These are phyloP conservation scores for Populus euphratica DNA, from an alignment of 345 rosid genomes.

Conservation along the genomic window DNA sequence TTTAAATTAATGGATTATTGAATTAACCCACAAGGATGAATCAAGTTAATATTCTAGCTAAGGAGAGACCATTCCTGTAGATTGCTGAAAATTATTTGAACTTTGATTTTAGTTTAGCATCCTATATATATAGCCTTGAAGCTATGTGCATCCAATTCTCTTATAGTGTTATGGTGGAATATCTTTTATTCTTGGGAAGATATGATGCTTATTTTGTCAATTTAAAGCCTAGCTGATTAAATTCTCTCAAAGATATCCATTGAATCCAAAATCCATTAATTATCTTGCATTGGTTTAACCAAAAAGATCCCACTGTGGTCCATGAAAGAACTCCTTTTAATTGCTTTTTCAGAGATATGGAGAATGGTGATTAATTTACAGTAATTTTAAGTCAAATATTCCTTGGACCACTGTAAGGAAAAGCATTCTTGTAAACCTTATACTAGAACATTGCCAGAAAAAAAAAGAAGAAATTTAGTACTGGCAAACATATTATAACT, in stretches of 20 bases:
- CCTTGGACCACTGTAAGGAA: slow-evolving; percentile 30
- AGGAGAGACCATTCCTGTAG: too few species aligned
- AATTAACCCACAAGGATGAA: fast-evolving
- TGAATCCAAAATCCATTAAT: slow-evolving; percentile 10
- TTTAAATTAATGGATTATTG: too few species aligned
- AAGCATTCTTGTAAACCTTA: slow-evolving; percentile 8
- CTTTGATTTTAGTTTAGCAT: background rate
- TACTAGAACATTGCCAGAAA: background rate
- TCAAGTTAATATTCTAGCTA: too few species aligned
- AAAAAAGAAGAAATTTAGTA: background rate
- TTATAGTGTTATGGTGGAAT: background rate
- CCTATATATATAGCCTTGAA: background rate
- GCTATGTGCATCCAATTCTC: background rate
- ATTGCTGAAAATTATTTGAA: background rate
- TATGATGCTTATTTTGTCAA: background rate
- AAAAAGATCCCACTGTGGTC: slow-evolving; percentile 28
- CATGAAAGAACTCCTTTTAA: slow-evolving; percentile 14
- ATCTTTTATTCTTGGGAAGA: slow-evolving; percentile 1
- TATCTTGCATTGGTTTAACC: slow-evolving; percentile 17
- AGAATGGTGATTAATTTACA: slow-evolving; percentile 1
- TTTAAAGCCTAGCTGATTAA: background rate
- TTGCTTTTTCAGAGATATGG: slow-evolving; percentile 24
- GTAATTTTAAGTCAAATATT: slow-evolving; percentile 20
- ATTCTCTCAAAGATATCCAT: background rate
- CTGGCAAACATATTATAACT: background rate